These are phyloP conservation scores for Russula dissimulans DNA, from an alignment of 768 basidiomycete genomes.

Conservation along the genomic window DNA sequence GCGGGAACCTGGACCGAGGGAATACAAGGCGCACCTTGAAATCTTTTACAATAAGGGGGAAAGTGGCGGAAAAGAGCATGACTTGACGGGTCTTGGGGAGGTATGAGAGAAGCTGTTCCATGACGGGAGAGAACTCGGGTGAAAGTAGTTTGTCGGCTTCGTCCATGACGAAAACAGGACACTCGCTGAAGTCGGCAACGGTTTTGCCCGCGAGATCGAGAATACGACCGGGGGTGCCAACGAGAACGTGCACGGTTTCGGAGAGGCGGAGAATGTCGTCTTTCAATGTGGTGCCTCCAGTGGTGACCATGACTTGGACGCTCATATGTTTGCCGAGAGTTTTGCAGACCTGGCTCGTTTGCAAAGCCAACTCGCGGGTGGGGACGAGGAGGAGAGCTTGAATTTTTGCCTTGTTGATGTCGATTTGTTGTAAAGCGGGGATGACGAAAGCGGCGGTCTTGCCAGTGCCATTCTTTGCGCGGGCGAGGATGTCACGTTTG, in stretches of 20 bases:
- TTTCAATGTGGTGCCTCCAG: constrained; percentile 94
- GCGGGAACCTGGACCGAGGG: not conserved
- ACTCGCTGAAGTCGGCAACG: constrained; percentile 89
- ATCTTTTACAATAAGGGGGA: constrained; percentile 98
- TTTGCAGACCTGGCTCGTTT: constrained; percentile 99
- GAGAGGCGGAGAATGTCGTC: constrained; percentile 92
- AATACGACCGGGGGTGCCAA: constrained; percentile 94
- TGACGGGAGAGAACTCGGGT: constrained; percentile 96
- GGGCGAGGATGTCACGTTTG: constrained; percentile 88
- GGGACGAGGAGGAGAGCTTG: constrained; percentile 96
- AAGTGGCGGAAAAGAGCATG: constrained; percentile 98
- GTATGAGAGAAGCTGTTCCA: constrained; percentile 88
- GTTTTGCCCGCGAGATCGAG: constrained; percentile 88
- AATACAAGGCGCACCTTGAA: constrained; percentile 63
- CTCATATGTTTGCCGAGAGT: constrained; percentile 93
- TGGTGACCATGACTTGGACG: constrained; percentile 97
- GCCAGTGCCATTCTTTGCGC: constrained; percentile 95
- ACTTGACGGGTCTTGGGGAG: constrained; percentile 84
- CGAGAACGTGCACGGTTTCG: constrained; percentile 89
- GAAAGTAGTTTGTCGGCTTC: constrained; percentile 97
- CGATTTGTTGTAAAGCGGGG: constrained; percentile 89
- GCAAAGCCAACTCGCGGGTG: constrained; percentile 95
- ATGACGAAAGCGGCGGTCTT: constrained; percentile 99
- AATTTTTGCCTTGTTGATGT: constrained; percentile 75
- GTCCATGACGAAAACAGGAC: constrained; percentile 98